These are phyloP conservation scores for Apiotrichum domesticum DNA, from an alignment of 1,284 basidiomycete genomes.

Conservation along the genomic window DNA sequence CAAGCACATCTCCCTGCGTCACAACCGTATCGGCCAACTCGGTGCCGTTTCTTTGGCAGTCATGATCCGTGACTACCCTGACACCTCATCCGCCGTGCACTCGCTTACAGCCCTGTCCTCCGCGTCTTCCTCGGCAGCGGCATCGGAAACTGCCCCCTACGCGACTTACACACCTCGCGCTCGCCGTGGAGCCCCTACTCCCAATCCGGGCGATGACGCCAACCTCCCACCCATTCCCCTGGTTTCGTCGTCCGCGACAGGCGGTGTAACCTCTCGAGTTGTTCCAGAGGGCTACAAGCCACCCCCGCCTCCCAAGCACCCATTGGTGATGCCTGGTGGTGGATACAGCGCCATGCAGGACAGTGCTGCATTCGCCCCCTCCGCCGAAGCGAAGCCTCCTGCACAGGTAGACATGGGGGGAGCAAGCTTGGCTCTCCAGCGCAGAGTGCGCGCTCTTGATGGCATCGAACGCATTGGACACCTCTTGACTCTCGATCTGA, in stretches of 20 bases:
- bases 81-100: conserved; percentile 48
- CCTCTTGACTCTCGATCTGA: conserved; percentile 80
- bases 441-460: conserved; percentile 71
- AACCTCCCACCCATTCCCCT: conserved; percentile 46
- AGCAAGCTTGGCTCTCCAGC: conserved; percentile 49
- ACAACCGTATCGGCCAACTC: conserved; percentile 72
- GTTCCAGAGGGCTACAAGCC: conserved; percentile 42
- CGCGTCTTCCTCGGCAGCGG: not conserved
- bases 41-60: conserved; percentile 86
- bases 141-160: not conserved
- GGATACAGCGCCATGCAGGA: conserved; percentile 34
- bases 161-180: not conserved
- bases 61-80: conserved; percentile 91
- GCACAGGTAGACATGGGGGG: conserved; percentile 21
- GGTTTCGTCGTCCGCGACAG: conserved; percentile 66
- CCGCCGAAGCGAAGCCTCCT: not conserved
- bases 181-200: not conserved
- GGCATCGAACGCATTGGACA: conserved; percentile 75
- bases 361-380: conserved; percentile 6
- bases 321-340: conserved; percentile 30
- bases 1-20: conserved; percentile 76
- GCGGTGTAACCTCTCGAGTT: conserved; percentile 70
- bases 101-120: conserved; percentile 44
- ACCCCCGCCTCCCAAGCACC: conserved; percentile 31
- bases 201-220: conserved; percentile 17